A percentile compares a stretch with the other conserved stretches of the same genome.
Conservation (phyloP, 1,284 basidiomycete genomes). For the Rhizopogon parksii region DNA sequence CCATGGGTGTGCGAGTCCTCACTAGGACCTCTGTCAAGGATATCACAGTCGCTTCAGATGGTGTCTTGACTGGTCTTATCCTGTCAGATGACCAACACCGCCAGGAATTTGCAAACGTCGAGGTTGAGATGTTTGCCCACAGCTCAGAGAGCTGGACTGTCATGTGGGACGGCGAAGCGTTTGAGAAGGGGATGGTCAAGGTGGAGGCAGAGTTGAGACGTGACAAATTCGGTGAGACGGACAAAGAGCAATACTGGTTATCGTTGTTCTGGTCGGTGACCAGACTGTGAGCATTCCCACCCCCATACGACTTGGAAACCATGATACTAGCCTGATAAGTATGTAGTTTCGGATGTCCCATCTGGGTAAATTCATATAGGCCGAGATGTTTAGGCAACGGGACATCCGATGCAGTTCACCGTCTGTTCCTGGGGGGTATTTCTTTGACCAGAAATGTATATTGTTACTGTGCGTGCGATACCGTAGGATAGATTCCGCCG, state of each 20-base stretch:
- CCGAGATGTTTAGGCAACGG: too few relatives aligned
- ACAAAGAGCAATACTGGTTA: neutral
- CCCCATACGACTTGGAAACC: too few relatives aligned
- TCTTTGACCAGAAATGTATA: too few relatives aligned
- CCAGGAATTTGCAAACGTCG: neutral
- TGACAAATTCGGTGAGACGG: neutral
- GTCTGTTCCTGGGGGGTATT: too few relatives aligned
- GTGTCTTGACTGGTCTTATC: constrained; percentile 42
- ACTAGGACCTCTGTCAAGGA: constrained; percentile 44
- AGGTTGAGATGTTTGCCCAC: constrained; percentile 7
- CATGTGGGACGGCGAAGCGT: constrained; percentile 8
- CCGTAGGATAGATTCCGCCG: too few relatives aligned
- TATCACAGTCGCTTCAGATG: constrained; percentile 31
- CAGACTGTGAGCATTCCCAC: neutral
- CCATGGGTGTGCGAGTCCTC: constrained; percentile 59
- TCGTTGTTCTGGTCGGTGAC: neutral
- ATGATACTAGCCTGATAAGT: too few relatives aligned
- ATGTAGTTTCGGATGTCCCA: too few relatives aligned
- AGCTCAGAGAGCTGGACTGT: constrained; percentile 4
- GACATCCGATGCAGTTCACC: too few relatives aligned
- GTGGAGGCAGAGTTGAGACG: neutral
- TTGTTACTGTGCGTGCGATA: too few relatives aligned
- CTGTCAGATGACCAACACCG: constrained; percentile 37
- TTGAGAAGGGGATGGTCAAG: constrained; percentile 9
- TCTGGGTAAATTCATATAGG: neutral